These are phyloP conservation scores for Huiozyma naganishii DNA, from an alignment of 805 yeast genomes.

Conservation along the genomic window DNA sequence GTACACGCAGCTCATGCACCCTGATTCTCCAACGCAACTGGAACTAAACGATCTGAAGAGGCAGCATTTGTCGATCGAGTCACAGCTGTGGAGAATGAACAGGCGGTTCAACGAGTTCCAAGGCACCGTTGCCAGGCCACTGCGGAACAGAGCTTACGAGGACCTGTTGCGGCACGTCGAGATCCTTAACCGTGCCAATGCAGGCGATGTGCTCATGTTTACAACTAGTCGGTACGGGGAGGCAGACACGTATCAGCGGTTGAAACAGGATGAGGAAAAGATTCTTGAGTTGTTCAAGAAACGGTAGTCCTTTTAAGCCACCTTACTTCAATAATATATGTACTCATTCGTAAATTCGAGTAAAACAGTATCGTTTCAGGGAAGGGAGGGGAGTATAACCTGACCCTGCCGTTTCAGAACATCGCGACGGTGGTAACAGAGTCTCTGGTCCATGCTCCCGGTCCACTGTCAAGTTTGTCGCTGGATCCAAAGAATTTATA, in stretches of 20 bases:
- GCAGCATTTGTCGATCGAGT: background rate
- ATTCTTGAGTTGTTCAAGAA: slow-evolving; percentile 8
- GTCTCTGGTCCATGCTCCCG: no score
- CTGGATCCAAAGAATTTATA: no score
- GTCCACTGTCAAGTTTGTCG: no score
- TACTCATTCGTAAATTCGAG: no score
- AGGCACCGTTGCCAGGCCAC: slow-evolving; percentile 11
- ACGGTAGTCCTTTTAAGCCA: no score
- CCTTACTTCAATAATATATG: no score
- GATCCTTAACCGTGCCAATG: slow-evolving; percentile 17
- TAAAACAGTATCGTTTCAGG: no score
- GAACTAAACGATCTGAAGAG: background rate
- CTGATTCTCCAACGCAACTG: background rate
- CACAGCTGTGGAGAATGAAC: background rate
- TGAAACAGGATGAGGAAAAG: slow-evolving; percentile 17
- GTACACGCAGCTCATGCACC: background rate
- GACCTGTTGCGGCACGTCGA: slow-evolving; percentile 17
- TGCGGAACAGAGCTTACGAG: slow-evolving; percentile 12
- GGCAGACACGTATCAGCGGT: slow-evolving; percentile 19
- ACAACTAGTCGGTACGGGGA: slow-evolving; percentile 28
- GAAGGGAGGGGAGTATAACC: no score
- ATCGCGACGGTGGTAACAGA: no score
- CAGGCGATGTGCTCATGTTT: slow-evolving; percentile 18
- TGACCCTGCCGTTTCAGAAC: no score
- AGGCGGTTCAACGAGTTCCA: slow-evolving; percentile 4